Conservation (phyloP, 768 basidiomycete genomes). For the Tricholomella constricta region DNA sequence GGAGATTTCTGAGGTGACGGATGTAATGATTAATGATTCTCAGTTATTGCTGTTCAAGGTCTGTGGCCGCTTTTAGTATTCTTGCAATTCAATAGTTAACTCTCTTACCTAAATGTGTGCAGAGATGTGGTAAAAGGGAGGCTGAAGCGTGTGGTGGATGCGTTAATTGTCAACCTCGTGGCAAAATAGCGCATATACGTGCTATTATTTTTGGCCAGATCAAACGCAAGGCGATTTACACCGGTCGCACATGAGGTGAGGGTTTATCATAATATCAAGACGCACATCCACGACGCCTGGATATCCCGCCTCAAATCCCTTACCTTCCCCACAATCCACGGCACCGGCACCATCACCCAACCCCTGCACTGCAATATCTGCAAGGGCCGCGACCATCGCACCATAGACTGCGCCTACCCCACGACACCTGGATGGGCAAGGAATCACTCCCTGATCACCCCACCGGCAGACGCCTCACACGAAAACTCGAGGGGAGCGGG, state of each 20-base stretch:
- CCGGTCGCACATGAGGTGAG: too few species aligned
- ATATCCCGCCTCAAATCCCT: not conserved
- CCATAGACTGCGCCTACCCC: not conserved
- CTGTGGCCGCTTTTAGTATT: slow-evolving; percentile 7
- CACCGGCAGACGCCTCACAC: not conserved
- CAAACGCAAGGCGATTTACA: too few species aligned
- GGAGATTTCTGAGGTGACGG: slow-evolving; percentile 50
- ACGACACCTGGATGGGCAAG: not conserved
- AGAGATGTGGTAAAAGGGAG: slow-evolving; percentile 41
- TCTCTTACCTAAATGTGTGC: too few species aligned
- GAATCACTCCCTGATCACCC: not conserved
- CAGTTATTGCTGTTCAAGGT: slow-evolving; percentile 52
- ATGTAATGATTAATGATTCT: slow-evolving; percentile 61
- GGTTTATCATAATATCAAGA: too few species aligned
- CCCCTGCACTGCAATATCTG: not conserved
- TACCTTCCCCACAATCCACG: not conserved
- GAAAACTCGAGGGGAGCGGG: too few species aligned
- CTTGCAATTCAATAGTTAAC: not conserved
- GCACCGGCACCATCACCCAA: not conserved
- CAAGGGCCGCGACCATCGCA: not conserved
- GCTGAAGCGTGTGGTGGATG: slow-evolving; percentile 43
- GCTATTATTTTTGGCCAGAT: too few species aligned
- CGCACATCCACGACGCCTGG: not conserved
- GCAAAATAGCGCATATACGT: too few species aligned
- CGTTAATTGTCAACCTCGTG: slow-evolving; percentile 49